These are phyloP conservation scores for Tephrocybe sp. DNA, from an alignment of 768 basidiomycete species.

Conservation along the genomic window DNA sequence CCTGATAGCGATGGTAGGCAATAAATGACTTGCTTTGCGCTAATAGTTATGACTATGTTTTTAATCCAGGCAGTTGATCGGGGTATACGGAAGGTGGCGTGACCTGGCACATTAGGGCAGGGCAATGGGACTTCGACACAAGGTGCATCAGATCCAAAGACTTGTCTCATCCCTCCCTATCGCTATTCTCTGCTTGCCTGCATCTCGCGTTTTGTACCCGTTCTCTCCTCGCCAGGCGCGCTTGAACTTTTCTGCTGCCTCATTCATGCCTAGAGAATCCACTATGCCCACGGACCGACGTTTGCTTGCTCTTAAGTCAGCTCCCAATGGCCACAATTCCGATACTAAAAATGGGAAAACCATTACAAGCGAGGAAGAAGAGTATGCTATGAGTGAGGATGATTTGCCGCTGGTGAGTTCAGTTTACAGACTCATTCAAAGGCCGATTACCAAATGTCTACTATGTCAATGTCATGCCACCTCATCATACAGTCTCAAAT, in stretches of 20 bases:
- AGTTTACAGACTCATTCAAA: background rate
- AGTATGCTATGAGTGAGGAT: slow-evolving; percentile 61
- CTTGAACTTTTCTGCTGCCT: slow-evolving; percentile 23
- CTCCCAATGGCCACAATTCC: slow-evolving; percentile 35
- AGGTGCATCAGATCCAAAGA: slow-evolving; percentile 34
- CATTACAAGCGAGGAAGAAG: slow-evolving; percentile 34
- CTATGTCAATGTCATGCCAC: slow-evolving; percentile 22
- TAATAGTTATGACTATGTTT: slow-evolving; percentile 4
- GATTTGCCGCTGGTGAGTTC: slow-evolving; percentile 67
- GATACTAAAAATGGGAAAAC: slow-evolving; percentile 44
- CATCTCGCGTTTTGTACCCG: slow-evolving; percentile 16
- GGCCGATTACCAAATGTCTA: slow-evolving; percentile 6
- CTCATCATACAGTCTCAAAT: slow-evolving; percentile 50
- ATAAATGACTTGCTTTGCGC: slow-evolving; percentile 12
- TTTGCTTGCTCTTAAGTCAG: slow-evolving; percentile 44
- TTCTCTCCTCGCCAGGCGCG: slow-evolving; percentile 13
- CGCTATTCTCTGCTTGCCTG: slow-evolving; percentile 13
- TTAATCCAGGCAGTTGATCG: background rate
- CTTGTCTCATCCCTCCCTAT: slow-evolving; percentile 28
- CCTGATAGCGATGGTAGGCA: slow-evolving; percentile 6
- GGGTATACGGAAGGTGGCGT: slow-evolving; percentile 20
- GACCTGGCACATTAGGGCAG: slow-evolving; percentile 56
- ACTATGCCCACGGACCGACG: slow-evolving; percentile 57
- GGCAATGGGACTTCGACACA: slow-evolving; percentile 37
- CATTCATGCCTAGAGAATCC: slow-evolving; percentile 43